Evolutionary conservation across 441 rosid genomes (phyloP), one percentile per base, ranked within the genome.

Genomic region (Erodium trifolium): DNA sequence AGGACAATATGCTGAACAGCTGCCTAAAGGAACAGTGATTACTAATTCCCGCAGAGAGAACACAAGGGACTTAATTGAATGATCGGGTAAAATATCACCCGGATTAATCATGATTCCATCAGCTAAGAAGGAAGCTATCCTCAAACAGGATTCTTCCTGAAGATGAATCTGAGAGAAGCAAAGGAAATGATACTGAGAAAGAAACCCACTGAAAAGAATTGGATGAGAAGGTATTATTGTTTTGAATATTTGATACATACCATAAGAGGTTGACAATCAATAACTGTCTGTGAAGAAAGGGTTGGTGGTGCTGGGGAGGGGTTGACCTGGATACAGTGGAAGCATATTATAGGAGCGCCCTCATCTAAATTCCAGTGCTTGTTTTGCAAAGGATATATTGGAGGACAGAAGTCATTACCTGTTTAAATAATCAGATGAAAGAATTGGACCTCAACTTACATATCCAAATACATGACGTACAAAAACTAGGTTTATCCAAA

Each of bases 121-220:
- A 60, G 95, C 99, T 76, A 94, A 73, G 82, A 94, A 94, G 65
- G 99, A 94, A 71, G 88, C 77, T 79, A 94, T 92, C 80, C 98
- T 88, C 78, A 94, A 82, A 83, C 96, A 90, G 59, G 97, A 89
- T 84, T 92, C 98, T 86, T 94, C 99, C 79, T 94, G 94, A 74
- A 94, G 96, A 80, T 87, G 87, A 74, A 94, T 80, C 99, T 94
- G 85, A 77, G 67, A 53, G 75, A 83, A 71, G 31, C 75, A 72
- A 16, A 37, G 49, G 19, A 12, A 67, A 66, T 23, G 51, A 63
- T 29, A 31, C 67, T 76, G 16, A 77, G 31, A 72, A 62, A 65
- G 34, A 67, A 71, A 69, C 70, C 3, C 27, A 11, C 12, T 62
- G 37, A 67, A 34, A 53, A 67, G 2, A 65, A 66, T 55, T 2